Evolutionary conservation across 139 green algal genomes (phyloP), one percentile per base, ranked within the genome.

Genomic region (Tetradesmus lagerheimii): DNA sequence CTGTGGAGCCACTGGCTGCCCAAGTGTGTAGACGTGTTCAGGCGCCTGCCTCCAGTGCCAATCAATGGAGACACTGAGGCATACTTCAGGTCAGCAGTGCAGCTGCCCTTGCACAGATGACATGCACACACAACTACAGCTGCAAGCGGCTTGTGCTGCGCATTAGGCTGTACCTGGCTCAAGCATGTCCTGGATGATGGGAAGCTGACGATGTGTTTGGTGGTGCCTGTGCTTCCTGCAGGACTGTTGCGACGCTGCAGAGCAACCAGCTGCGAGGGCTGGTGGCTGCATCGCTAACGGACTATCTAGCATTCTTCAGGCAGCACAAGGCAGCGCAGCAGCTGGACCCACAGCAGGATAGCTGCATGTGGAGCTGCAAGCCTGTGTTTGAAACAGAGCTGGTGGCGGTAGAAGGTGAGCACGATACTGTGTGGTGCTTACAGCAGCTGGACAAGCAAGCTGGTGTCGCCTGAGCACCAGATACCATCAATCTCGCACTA

Each of bases 1-100:
- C 93, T 98, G 38, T 98, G 95, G 94, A 96, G 91, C 16, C 89
- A 83, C 77, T 98, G 96, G 96, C 90, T 96, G 41, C 95, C 95
- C 15, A 95, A 95, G 88, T 93, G 90, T 53, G 84, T 94, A 20
- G 95, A 96, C 62, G 80, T 97, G 1, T 98, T 97, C 93, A 93
- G 93, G 35, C 91, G 93, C 31, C 79, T 96, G 12, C 95, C 94
- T 16, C 95, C 96, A 34, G 90, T 96, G 34, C 96, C 91, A 88
- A 97, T 97, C 90, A 97, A 97, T 88, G 93, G 91, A 15, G 95
- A 98, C 89, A 80, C 93, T 20, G 90, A 92, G 15, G 92, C 92
- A 18, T 93, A 93, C 87, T 95, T 92, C 88, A 79, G 82, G 75
- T 93, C 4, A 39, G 27, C 66, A 77, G 4, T 77, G 66, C 66